Evolutionary conservation across 345 rosid species (phyloP).

Genomic region (Erodium maritimum): DNA sequence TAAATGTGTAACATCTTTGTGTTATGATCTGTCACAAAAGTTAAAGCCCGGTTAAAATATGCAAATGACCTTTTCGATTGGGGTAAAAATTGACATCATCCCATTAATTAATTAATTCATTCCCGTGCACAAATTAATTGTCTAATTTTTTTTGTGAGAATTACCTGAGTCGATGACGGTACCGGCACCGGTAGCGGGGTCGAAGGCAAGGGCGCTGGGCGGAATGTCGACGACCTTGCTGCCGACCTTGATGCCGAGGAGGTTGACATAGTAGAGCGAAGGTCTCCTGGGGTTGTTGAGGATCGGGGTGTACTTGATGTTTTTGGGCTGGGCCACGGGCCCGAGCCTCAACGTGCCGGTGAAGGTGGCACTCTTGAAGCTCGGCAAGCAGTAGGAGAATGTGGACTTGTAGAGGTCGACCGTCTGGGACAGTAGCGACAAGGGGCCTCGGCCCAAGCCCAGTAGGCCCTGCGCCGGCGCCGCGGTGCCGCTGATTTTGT

Average conservation of each 20-base stretch:
- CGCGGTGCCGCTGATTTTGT: constrained; percentile 49
- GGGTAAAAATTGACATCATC: no score
- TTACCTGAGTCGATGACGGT: constrained; percentile 92
- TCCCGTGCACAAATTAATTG: no score
- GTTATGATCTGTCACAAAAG: no score
- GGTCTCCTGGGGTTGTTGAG: constrained; percentile 75
- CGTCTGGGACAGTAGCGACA: constrained; percentile 74
- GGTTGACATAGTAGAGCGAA: constrained; percentile 75
- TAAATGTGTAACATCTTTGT: no score
- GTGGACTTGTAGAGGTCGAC: constrained; percentile 59
- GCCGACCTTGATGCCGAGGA: constrained; percentile 69
- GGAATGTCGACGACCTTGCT: constrained; percentile 63
- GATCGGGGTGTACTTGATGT: constrained; percentile 73
- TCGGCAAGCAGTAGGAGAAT: constrained; percentile 90
- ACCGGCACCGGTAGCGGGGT: constrained; percentile 76
- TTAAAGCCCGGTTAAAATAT: no score
- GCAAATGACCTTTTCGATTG: no score
- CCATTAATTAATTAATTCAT: no score
- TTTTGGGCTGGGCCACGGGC: constrained; percentile 57
- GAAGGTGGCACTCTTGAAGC: constrained; percentile 57
- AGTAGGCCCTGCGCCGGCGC: constrained; percentile 77
- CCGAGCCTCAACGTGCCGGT: constrained; percentile 88
- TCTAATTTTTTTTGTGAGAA: no score
- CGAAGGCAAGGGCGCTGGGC: constrained; percentile 47
- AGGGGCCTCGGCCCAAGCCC: constrained; percentile 84